A percentile compares a stretch with the other conserved stretches of the same genome.
Conservation (phyloP, 768 basidiomycete genomes). For the Leccinum broughii region DNA sequence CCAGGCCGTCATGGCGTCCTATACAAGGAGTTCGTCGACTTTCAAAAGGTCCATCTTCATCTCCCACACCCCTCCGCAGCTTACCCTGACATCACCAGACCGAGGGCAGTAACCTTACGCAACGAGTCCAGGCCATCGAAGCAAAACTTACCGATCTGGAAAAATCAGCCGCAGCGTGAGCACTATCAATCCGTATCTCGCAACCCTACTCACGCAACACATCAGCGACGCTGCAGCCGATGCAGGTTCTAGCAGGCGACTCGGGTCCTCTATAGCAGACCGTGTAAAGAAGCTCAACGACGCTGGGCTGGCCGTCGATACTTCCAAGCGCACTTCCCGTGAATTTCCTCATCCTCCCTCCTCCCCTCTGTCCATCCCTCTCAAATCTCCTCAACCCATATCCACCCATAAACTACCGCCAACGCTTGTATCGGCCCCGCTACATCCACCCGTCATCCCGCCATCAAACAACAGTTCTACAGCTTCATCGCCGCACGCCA, state of each 20-base stretch:
- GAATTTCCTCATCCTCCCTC: conserved; percentile 46
- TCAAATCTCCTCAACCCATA: conserved; percentile 32
- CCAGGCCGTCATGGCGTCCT: conserved; percentile 54
- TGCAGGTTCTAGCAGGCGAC: conserved; percentile 41
- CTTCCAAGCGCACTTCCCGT: conserved; percentile 59
- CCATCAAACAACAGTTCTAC: conserved; percentile 34
- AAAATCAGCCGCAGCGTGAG: conserved; percentile 35
- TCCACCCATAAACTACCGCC: conserved; percentile 43
- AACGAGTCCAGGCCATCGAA: conserved; percentile 47
- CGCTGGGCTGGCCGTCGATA: conserved; percentile 63
- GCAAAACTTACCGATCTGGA: conserved; percentile 48
- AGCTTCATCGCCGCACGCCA: conserved; percentile 54
- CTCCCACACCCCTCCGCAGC: conserved; percentile 6
- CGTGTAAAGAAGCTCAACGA: conserved; percentile 74
- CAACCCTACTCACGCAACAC: conserved; percentile 11
- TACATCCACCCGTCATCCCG: conserved; percentile 20
- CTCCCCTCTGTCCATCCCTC: conserved; percentile 21
- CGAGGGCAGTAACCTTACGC: conserved; percentile 39
- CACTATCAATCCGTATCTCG: conserved; percentile 10
- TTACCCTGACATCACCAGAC: conserved; percentile 30
- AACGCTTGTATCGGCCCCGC: conserved; percentile 31
- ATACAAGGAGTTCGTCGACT: conserved; percentile 63
- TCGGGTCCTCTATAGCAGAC: conserved; percentile 78
- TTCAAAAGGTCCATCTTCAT: conserved; percentile 55
- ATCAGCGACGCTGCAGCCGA: conserved; percentile 17